These are phyloP conservation scores for Metarhizium album DNA, from an alignment of 2,329 filamentous ascomycete species.

Conservation along the genomic window DNA sequence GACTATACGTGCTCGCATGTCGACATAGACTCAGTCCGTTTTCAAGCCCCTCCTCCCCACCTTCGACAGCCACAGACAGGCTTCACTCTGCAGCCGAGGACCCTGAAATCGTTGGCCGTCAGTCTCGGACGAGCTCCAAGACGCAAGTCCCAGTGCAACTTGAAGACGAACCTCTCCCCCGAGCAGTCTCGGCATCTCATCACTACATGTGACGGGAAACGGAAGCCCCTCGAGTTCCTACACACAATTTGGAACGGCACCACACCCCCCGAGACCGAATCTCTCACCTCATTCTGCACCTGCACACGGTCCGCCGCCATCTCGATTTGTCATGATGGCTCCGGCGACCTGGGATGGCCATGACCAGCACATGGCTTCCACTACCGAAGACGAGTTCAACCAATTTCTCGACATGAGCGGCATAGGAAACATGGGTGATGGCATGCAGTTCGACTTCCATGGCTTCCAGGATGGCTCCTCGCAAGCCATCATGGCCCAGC, in stretches of 20 bases:
- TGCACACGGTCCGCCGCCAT: neutral
- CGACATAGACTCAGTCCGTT: neutral
- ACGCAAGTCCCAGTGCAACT: no score
- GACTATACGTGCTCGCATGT: neutral
- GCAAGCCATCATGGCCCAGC: constrained; percentile 20
- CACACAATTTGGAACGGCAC: neutral
- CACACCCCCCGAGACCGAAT: neutral
- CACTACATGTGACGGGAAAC: no score
- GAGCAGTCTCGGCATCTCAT: no score
- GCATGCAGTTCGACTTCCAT: constrained; percentile 49
- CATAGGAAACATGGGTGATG: constrained; percentile 42
- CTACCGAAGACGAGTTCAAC: constrained; percentile 50
- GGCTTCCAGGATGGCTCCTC: constrained; percentile 36
- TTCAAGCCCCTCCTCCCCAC: no score
- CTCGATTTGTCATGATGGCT: constrained; percentile 34
- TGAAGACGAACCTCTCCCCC: no score
- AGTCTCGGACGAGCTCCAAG: no score
- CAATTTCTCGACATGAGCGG: constrained; percentile 52
- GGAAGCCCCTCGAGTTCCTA: neutral
- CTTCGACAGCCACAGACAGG: no score
- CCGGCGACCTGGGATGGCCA: constrained; percentile 44
- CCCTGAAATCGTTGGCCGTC: no score
- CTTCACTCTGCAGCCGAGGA: no score
- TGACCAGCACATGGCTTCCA: constrained; percentile 41
- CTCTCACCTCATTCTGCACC: neutral